phyloP scores from a whole-genome alignment of 2,329 filamentous ascomycete genomes.

The Emericellopsis cladophorae region DNA sequence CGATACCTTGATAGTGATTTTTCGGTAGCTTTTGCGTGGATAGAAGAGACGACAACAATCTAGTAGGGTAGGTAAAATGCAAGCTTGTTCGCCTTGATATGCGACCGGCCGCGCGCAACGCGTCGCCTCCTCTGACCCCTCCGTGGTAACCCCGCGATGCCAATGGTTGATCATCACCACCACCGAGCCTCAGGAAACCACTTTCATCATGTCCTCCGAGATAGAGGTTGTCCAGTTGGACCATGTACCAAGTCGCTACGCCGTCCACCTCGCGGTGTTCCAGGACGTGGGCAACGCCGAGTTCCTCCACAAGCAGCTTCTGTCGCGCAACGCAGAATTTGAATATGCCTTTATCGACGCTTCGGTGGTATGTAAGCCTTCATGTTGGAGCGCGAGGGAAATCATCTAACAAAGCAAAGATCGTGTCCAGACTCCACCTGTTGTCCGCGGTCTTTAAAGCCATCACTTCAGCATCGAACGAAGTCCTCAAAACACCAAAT shows the following conservation, averaged over 20 bases:
- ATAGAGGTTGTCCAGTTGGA: slow-evolving; percentile 61
- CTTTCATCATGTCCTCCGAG: slow-evolving; percentile 20
- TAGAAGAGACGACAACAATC: too few relatives aligned
- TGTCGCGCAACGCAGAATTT: slow-evolving; percentile 72
- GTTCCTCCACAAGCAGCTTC: slow-evolving; percentile 69
- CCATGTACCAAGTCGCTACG: slow-evolving; percentile 56
- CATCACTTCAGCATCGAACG: slow-evolving; percentile 50
- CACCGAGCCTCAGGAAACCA: background rate
- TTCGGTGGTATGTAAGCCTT: slow-evolving; percentile 43
- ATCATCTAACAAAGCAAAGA: slow-evolving; percentile 22
- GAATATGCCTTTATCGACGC: slow-evolving; percentile 94
- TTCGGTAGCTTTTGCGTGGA: too few relatives aligned
- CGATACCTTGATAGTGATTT: too few relatives aligned
- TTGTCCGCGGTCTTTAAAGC: slow-evolving; percentile 68
- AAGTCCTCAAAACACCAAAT: slow-evolving; percentile 63
- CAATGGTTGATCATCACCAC: background rate
- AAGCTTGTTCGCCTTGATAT: too few relatives aligned
- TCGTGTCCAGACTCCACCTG: slow-evolving; percentile 60
- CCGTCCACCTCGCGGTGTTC: slow-evolving; percentile 66
- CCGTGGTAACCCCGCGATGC: too few relatives aligned
- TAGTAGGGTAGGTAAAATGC: too few relatives aligned
- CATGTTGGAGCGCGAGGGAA: background rate
- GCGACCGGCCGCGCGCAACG: too few relatives aligned
- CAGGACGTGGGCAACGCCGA: slow-evolving; percentile 62
- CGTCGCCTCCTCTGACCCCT: too few relatives aligned